Conservation (phyloP, 768 basidiomycete genomes). For the Dacryopinax spathularia region DNA sequence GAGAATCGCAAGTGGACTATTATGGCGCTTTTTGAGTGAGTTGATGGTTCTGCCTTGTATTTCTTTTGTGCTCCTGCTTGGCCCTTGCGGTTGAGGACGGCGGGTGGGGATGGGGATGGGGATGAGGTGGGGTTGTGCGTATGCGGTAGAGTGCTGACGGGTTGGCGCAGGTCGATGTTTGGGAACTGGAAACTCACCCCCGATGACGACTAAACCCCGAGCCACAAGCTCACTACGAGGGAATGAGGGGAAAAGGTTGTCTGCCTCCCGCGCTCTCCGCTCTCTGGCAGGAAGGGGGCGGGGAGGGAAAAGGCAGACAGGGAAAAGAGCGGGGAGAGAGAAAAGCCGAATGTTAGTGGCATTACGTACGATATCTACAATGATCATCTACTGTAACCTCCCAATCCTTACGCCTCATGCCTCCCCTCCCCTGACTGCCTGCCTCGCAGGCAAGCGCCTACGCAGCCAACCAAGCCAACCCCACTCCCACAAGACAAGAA, state of each 20-base stretch:
- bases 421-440: not conserved
- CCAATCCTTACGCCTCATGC: not conserved
- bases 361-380: not conserved
- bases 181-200: conserved; percentile 1
- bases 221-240: too few relatives aligned
- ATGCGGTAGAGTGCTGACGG: not conserved
- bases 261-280: too few relatives aligned
- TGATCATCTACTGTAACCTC: not conserved
- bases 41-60: conserved; percentile 14
- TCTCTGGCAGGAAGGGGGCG: too few relatives aligned
- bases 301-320: too few relatives aligned
- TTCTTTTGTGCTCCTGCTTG: not conserved
- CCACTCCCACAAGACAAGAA: not conserved
- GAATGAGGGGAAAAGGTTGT: too few relatives aligned
- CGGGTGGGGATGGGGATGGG: too few relatives aligned
- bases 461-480: not conserved
- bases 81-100: too few relatives aligned
- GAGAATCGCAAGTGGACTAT: conserved; percentile 98
- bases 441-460: too few relatives aligned
- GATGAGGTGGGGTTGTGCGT: not conserved
- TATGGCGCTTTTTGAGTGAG: conserved; percentile 81
- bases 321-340: too few relatives aligned
- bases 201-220: not conserved
- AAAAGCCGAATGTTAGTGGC: too few relatives aligned
- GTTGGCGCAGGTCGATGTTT: not conserved